Evolutionary conservation across 2,329 filamentous ascomycete genomes (phyloP).

Genomic region (Coniella lustricola): DNA sequence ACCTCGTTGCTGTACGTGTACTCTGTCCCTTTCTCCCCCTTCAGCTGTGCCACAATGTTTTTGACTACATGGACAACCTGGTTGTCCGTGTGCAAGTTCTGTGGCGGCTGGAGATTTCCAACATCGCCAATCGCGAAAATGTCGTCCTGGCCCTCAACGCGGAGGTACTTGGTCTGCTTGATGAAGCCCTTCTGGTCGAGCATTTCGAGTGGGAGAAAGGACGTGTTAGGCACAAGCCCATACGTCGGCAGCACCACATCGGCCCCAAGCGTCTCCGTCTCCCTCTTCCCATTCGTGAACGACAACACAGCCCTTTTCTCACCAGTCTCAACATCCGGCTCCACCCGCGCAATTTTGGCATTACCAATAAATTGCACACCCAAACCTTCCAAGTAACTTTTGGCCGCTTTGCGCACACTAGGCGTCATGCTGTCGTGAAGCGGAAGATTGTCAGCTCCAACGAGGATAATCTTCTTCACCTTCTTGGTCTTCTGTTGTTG

Average conservation of each 20-base stretch:
- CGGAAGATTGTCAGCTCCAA: slow-evolving; percentile 33
- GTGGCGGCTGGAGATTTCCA: slow-evolving; percentile 21
- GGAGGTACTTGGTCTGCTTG: slow-evolving; percentile 20
- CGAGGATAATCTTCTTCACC: slow-evolving; percentile 39
- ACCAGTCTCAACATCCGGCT: slow-evolving; percentile 23
- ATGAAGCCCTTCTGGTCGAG: slow-evolving; percentile 22
- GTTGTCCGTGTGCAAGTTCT: slow-evolving; percentile 18
- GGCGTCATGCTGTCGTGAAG: slow-evolving; percentile 27
- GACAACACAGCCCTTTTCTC: slow-evolving; percentile 16
- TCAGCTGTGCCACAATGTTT: slow-evolving; percentile 20
- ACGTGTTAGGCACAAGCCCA: slow-evolving; percentile 38
- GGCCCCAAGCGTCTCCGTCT: slow-evolving; percentile 29
- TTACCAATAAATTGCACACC: slow-evolving; percentile 7
- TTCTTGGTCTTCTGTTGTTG: slow-evolving; percentile 31
- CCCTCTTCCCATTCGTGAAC: slow-evolving; percentile 6
- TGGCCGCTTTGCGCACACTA: slow-evolving; percentile 32
- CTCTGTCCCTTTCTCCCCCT: slow-evolving; percentile 5
- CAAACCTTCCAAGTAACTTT: slow-evolving; percentile 34
- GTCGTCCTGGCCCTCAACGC: slow-evolving; percentile 22
- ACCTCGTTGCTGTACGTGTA: slow-evolving; percentile 17
- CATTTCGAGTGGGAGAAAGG: slow-evolving; percentile 21
- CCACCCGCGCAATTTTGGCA: slow-evolving; percentile 22
- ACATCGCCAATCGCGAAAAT: slow-evolving; percentile 26
- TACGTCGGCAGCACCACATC: slow-evolving; percentile 42
- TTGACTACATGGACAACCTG: slow-evolving; percentile 21